These are phyloP conservation scores for Auxenochlorella protothecoides DNA, from an alignment of 139 green algal genomes.

Conservation along the genomic window DNA sequence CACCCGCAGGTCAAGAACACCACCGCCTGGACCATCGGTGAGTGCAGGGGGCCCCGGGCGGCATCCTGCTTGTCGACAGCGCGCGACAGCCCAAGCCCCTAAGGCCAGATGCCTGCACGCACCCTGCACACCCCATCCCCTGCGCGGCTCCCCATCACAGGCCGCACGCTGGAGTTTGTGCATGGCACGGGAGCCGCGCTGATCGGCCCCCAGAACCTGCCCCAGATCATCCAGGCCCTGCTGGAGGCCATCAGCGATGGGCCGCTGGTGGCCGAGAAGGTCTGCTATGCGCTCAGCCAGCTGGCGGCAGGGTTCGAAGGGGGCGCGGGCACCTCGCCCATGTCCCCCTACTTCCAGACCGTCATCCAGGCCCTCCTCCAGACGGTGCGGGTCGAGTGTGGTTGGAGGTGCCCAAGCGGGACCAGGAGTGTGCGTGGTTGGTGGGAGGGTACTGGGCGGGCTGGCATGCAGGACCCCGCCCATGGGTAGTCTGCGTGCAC, in stretches of 20 bases:
- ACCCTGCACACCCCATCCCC: too few relatives aligned
- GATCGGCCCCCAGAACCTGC: slow-evolving; percentile 41
- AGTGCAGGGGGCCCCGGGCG: not conserved
- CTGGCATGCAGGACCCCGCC: too few relatives aligned
- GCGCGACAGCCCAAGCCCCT: too few relatives aligned
- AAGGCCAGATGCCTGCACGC: too few relatives aligned
- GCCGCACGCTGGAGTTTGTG: slow-evolving; percentile 90
- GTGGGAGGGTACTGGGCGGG: too few relatives aligned
- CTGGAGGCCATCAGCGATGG: slow-evolving; percentile 59
- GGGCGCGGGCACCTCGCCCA: slow-evolving; percentile 33
- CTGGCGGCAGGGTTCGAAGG: slow-evolving; percentile 65
- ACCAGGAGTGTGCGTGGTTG: too few relatives aligned
- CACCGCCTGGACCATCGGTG: slow-evolving; percentile 88
- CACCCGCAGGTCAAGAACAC: slow-evolving; percentile 81
- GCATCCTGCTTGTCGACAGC: too few relatives aligned
- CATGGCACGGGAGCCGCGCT: slow-evolving; percentile 45
- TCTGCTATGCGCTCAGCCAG: slow-evolving; percentile 74
- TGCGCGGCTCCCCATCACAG: slow-evolving; percentile 7
- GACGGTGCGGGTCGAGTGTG: slow-evolving; percentile 17
- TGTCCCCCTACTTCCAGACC: slow-evolving; percentile 81
- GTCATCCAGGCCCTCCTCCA: slow-evolving; percentile 70
- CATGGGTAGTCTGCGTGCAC: too few relatives aligned
- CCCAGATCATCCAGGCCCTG: slow-evolving; percentile 53
- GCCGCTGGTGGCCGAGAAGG: slow-evolving; percentile 77
- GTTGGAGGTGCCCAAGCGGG: too few relatives aligned